Base-by-base conservation (phyloP, 140 eudicot genomes). In the Cichorium intybus region DNA sequence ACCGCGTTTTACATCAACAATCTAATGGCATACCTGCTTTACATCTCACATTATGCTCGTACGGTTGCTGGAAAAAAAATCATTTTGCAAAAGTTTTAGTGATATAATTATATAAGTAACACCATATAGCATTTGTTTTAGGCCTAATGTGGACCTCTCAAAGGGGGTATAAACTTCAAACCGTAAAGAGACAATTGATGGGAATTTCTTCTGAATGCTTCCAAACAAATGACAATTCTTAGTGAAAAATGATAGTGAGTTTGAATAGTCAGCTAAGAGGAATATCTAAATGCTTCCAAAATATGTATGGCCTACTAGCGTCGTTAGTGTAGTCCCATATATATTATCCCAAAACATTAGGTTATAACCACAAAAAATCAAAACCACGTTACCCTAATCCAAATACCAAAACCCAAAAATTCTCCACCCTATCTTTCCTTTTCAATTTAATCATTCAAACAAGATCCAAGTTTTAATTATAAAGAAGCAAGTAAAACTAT, bases 381-480 rank as follows among this genome's bases (percentile, higher is more conserved):
- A 24, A 51, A 50, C 23, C 56, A 49, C 29, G 57, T 56, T 65
- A 65, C 55, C 68, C 74, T 58, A 21, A 31, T 64, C 48, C 72
- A 64, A 64, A 55, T n/a, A 67, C 24, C 50, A 66, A 24, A 37
- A 10, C 68, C 62, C 55, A 67, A 57, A 67, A 58, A 14, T 37
- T 67, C 64, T 75, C 79, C 69, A 67, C 79, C 79, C 31, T 68
- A 59, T 59, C 58, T 27, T 6, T 75, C 79, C 53, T 75, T 75
- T 59, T 66, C 79, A 31, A 47, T 21, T 68, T 56, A 56, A 47
- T 68, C 73, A 12, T 56, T 56, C 45, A 29, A 56, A 26, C 16
- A 34, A 51, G 46, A 50, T 31, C 48, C 47, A 67, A n/a, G n/a
- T n/a, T n/a, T n/a, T n/a, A n/a, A n/a, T n/a, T n/a, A n/a, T n/a